Evolutionary conservation across 1,284 basidiomycete species (phyloP), one percentile per base, ranked within the genome.

Genomic region (Porodaedalea pini): DNA sequence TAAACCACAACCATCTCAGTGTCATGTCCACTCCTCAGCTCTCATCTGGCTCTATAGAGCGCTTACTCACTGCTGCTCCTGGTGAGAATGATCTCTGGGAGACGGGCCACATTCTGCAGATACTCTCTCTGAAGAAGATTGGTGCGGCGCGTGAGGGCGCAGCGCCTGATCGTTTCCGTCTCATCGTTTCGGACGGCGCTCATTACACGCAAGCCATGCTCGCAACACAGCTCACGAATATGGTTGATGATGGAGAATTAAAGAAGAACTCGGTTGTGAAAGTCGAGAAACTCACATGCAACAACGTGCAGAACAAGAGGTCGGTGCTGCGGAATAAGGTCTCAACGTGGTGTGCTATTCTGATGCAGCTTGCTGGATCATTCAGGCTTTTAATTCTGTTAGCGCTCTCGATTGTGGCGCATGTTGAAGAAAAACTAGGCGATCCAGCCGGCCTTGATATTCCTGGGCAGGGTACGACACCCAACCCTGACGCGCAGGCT

Each of bases 201-300:
- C 74, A 90, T 66, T 95, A 91, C 68, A 78, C 91, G 53, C 94
- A 96, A 71, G 87, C 91, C 31, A 98, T 99, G 97, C 79, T 99
- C 39, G 92, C 94, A 3, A 97, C 95, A 0, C 91, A 94, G 69
- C 80, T 95, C 53, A 98, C 98, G 67, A 66, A 79, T 17, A 73
- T 92, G 61, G 86, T 97, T 32, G 79, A 87, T 23, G 78, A 83
- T 1, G 82, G 85, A n/a, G 67, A 78, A 8, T 77, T 99, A 48
- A 72, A 76, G 50, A 92, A 89, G 68, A 79, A 92, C 67, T 79
- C 85, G 0, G 75, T 99, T 49, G 81, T 91, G 53, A 78, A 82
- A 51, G 73, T 98, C 41, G 85, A 86, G 57, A 86, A 83, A 67
- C 86, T 92, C 67, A 88, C 92, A 2, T 88, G 87, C 68, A 98